phyloP scores from a whole-genome alignment of 1,284 basidiomycete species.

The Vanrija sp. region DNA sequence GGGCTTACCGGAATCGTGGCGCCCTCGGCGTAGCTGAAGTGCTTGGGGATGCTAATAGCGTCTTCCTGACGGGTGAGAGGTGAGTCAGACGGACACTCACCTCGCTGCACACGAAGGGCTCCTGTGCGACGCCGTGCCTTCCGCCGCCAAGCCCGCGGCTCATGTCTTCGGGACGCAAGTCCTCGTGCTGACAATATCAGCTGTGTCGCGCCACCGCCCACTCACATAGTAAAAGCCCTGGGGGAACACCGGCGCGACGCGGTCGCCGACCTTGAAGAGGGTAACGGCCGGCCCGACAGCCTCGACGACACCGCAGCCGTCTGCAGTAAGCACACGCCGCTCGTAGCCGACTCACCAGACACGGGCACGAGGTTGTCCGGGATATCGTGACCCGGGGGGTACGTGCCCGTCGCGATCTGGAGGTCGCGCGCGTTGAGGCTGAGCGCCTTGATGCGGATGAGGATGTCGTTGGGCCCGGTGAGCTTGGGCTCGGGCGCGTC shows the following conservation, averaged over 20 bases:
- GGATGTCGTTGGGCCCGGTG: slow-evolving; percentile 27
- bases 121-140: slow-evolving; percentile 45
- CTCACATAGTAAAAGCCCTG: slow-evolving; percentile 40
- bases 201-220: neutral
- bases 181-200: slow-evolving; percentile 28
- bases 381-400: slow-evolving; percentile 37
- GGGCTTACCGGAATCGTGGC: slow-evolving; percentile 41
- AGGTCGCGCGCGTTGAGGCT: slow-evolving; percentile 48
- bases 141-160: slow-evolving; percentile 45
- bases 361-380: slow-evolving; percentile 42
- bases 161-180: slow-evolving; percentile 32
- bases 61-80: slow-evolving; percentile 13
- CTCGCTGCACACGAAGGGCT: slow-evolving; percentile 34
- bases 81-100: neutral
- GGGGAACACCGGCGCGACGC: slow-evolving; percentile 37
- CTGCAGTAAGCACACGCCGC: slow-evolving; percentile 13
- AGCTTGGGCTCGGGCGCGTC: slow-evolving; percentile 27
- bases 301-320: slow-evolving; percentile 49
- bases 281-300: slow-evolving; percentile 41
- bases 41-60: slow-evolving; percentile 41
- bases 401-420: slow-evolving; percentile 35
- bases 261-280: slow-evolving; percentile 46
- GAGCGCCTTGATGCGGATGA: slow-evolving; percentile 43
- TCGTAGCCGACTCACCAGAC: slow-evolving; percentile 18
- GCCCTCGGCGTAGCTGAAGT: slow-evolving; percentile 45